These are phyloP conservation scores for Escovopsis sp. DNA, from an alignment of 2,329 filamentous ascomycete species.

Conservation along the genomic window DNA sequence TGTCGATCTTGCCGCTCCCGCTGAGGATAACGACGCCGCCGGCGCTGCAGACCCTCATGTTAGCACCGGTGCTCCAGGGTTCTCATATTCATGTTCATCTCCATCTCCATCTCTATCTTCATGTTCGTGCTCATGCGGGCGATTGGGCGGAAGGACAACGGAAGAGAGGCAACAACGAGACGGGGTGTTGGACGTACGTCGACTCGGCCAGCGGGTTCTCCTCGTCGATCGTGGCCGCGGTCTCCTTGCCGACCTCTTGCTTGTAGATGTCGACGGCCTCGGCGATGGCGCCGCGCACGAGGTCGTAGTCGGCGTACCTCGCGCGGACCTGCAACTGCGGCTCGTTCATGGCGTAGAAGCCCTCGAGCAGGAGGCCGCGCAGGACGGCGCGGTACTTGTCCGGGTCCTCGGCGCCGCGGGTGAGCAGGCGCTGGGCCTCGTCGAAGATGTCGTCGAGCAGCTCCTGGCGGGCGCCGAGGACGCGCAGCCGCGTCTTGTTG, in stretches of 20 bases:
- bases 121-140: too few relatives aligned
- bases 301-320: slow-evolving; percentile 63
- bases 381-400: slow-evolving; percentile 61
- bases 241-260: slow-evolving; percentile 55
- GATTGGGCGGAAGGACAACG: too few relatives aligned
- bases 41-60: slow-evolving; percentile 39
- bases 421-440: slow-evolving; percentile 57
- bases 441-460: slow-evolving; percentile 85
- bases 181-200: slow-evolving; percentile 46
- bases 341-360: slow-evolving; percentile 78
- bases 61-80: not conserved
- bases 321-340: slow-evolving; percentile 58
- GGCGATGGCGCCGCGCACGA: slow-evolving; percentile 64
- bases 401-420: slow-evolving; percentile 49
- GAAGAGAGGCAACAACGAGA: too few relatives aligned
- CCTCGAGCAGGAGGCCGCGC: slow-evolving; percentile 75
- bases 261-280: slow-evolving; percentile 73
- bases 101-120: too few relatives aligned
- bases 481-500: slow-evolving; percentile 88
- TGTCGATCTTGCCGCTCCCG: slow-evolving; percentile 83
- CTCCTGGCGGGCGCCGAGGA: slow-evolving; percentile 77
- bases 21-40: slow-evolving; percentile 74
- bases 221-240: slow-evolving; percentile 61
- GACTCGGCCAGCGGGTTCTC: slow-evolving; percentile 64
- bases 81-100: not conserved